Conservation (phyloP, 106 monocot genomes). For the Xerophyta viscosa region DNA sequence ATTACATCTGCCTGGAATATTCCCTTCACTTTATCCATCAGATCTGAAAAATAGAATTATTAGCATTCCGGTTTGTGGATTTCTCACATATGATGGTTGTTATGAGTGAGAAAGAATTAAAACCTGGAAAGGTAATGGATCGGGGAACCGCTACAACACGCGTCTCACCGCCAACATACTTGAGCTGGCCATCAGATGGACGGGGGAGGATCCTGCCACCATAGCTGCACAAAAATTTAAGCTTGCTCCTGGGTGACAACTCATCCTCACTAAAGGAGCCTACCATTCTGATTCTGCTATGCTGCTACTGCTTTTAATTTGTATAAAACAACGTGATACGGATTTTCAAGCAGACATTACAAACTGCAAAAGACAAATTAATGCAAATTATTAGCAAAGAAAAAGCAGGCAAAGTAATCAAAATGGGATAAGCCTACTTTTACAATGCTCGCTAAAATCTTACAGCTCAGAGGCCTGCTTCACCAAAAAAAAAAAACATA, state of each 20-base stretch:
- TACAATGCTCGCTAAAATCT: too few species aligned
- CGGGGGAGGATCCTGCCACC: slow-evolving; percentile 60
- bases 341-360: neutral
- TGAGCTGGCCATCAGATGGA: slow-evolving; percentile 39
- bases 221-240: slow-evolving; percentile 56
- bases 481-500: too few species aligned
- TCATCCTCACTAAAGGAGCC: slow-evolving; percentile 2
- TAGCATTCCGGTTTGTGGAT: too few species aligned
- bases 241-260: slow-evolving; percentile 12
- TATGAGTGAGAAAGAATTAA: neutral
- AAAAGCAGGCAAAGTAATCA: too few species aligned
- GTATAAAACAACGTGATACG: neutral
- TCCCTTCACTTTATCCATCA: slow-evolving; percentile 16
- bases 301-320: too few species aligned
- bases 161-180: slow-evolving; percentile 56
- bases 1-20: slow-evolving; percentile 4
- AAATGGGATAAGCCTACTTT: too few species aligned
- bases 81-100: neutral
- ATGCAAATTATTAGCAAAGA: neutral
- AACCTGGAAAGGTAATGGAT: slow-evolving; percentile 35
- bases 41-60: slow-evolving; percentile 11
- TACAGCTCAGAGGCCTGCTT: too few species aligned
- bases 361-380: neutral
- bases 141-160: slow-evolving; percentile 47
- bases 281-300: slow-evolving; percentile 1